Base-by-base conservation (phyloP, 202 grass and related monocot genomes). In the Alloteropsis angusta region DNA sequence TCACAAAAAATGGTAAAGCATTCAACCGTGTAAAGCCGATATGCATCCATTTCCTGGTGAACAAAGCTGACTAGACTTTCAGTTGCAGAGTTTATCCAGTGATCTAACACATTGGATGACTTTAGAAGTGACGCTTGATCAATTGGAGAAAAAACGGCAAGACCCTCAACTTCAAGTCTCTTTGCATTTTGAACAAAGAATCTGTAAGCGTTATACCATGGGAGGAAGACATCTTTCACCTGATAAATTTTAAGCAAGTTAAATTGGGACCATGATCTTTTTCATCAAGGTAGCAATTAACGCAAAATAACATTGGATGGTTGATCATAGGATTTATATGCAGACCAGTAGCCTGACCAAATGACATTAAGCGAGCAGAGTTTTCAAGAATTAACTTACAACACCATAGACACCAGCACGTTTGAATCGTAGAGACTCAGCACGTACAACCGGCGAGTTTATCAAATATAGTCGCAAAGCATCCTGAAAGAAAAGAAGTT, bases 171-270 rank as follows among this genome's bases (percentile, higher is more conserved):
- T 93, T 99, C 96, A 52, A 99, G 90, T 74, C 96, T 99, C 75
- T 99, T 99, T 23, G 92, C 90, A 79, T 99, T 99, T 99, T 99
- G 96, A 60, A 99, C 83, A 65, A 99, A 80, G 77, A 99, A 99
- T 64, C 96, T 90, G 78, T 99, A 96, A n/a, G 96, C 96, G 71
- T 99, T 99, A 72, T 99, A 99, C 96, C 96, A 99, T 3, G 96
- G 96, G 37, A 99, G 96, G 86, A 99, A 99, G 72, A 99, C 96
- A 87, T 99, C 96, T 87, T 95, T 99, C 65, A 99, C 96, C 96
- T 99, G 86, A 18, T 47, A 60, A 85, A 83, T 70, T 70, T 47
- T 87, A 86, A 84, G 41, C 32, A 80, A 41, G 18, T 45, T n/a
- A 78, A 48, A 58, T 36, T 49, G 35, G 57, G 47, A 41, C 11